phyloP scores from a whole-genome alignment of 2,329 filamentous ascomycete species.

The Botrytis tulipae region DNA sequence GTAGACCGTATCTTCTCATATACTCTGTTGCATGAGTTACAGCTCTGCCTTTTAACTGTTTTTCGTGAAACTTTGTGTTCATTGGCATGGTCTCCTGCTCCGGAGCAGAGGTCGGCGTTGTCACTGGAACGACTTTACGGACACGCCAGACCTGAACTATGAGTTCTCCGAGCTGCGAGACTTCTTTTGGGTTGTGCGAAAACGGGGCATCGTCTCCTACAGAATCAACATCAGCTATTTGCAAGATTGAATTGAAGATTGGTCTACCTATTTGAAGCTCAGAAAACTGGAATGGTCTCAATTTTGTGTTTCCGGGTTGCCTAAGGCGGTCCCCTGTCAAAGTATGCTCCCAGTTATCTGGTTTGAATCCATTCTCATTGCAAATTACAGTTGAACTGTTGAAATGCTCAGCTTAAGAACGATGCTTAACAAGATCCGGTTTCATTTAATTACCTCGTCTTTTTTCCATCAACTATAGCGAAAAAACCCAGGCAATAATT shows the following conservation, averaged over 20 bases:
- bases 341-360: background rate
- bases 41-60: conserved; percentile 4
- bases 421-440: background rate
- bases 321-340: background rate
- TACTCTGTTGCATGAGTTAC: conserved; percentile 18
- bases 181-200: background rate
- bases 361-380: conserved; percentile 18
- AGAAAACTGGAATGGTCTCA: background rate
- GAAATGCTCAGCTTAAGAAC: background rate
- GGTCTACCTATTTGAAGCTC: conserved; percentile 11
- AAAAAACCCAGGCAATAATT: conserved; percentile 10
- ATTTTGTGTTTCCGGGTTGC: background rate
- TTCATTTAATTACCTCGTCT: background rate
- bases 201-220: background rate
- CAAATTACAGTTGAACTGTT: conserved; percentile 5
- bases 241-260: background rate
- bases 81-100: background rate
- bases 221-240: background rate
- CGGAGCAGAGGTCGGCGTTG: background rate
- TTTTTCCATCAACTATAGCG: conserved; percentile 11
- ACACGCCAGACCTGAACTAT: conserved; percentile 17
- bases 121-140: background rate
- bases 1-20: background rate
- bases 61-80: background rate
- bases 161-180: conserved; percentile 18